Base-by-base conservation (phyloP, 805 yeast species). In the Teunomyces stri region DNA sequence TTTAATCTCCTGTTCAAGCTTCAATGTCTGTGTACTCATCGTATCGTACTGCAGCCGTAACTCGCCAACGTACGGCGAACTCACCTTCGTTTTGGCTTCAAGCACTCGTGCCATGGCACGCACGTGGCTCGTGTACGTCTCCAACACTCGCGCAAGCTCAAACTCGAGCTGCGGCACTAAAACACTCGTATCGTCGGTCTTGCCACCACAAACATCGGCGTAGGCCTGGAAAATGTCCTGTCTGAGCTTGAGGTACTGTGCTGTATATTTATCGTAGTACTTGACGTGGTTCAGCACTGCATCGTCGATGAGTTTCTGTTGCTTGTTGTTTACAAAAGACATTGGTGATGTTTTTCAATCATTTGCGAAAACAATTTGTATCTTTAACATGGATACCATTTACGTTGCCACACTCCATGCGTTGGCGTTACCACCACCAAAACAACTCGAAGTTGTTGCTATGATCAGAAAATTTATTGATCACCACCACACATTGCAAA, bases 291-390 rank as follows among this genome's bases (percentile, higher is more conserved):
- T 63, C 6, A 55, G 20, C 7, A 68, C 59, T 2, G 70, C 53
- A 35, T 59, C 62, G 25, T 69, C 72, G 2, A 70, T 63, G 42
- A 69, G 51, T 25, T 55, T 60, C 49, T 65, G 72, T 46, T 69
- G 73, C 44, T 58, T 64, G 31, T 52, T 55, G 12, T 62, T 61
- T 13, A 60, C 54, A 37, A 64, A 55, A n/a, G 69, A 59, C 69
- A 64, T 64, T 64, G 34, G 30, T 21, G 27, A 7, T 25, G 27
- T 25, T 25, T 25, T 25, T 21, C 7, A 21, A 21, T n/a, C n/a
- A n/a, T 1, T 21, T 21, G 25, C 25, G 25, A 21, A 30, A 30
- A n/a, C n/a, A n/a, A n/a, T n/a, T n/a, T n/a, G n/a, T n/a, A n/a
- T n/a, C n/a, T n/a, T n/a, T n/a, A n/a, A n/a, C 33, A 30, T 30